Evolutionary conservation across 176 grass and related monocot genomes (phyloP).

Genomic region (Alopecurus myosuroides): DNA sequence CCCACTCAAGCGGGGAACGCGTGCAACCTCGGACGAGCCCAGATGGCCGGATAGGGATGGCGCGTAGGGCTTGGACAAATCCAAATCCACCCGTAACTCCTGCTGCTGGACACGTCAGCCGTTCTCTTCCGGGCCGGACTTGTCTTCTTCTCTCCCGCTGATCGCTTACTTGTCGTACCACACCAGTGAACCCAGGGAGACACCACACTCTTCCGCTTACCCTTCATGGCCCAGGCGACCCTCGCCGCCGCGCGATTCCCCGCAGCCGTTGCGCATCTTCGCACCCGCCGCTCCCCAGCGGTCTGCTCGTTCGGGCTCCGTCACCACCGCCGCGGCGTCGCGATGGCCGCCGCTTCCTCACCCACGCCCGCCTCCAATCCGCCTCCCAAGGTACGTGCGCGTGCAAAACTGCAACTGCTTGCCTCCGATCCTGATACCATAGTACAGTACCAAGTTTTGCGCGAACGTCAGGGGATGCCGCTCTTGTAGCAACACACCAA

Average conservation of each 20-base stretch:
- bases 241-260: constrained; percentile 12
- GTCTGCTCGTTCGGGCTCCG: neutral
- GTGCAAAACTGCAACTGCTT: neutral
- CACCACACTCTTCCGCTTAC: neutral
- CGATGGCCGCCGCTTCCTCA: constrained; percentile 27
- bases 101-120: neutral
- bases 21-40: neutral
- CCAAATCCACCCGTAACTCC: constrained; percentile 21
- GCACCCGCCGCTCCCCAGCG: neutral
- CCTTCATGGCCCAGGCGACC: neutral
- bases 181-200: neutral
- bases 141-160: neutral
- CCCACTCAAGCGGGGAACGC: neutral
- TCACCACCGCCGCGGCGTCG: neutral
- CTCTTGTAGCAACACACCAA: neutral
- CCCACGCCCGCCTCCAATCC: constrained; percentile 14
- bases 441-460: neutral
- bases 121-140: neutral
- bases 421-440: neutral
- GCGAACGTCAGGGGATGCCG: neutral
- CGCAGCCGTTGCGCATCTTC: neutral
- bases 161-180: constrained; percentile 24
- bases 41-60: neutral
- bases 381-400: constrained; percentile 32
- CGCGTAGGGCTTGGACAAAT: constrained; percentile 2